Conservation (phyloP, 257 asterid genomes). For the Solanum clarkiae region DNA sequence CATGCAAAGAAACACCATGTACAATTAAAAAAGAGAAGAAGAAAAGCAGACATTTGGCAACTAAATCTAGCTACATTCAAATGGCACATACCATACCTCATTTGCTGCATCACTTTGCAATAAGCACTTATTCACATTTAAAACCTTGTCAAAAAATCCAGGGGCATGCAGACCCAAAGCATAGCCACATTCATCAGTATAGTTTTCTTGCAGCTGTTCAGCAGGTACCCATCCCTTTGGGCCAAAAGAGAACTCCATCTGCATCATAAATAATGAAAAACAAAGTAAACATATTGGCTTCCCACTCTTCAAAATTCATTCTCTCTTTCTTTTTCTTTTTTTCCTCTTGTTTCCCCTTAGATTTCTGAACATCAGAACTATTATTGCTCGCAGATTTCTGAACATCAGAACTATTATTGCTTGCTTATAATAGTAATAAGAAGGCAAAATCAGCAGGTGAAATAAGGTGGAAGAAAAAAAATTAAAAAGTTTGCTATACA, state of each 20-base stretch:
- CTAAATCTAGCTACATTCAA: not conserved
- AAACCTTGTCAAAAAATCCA: conserved; percentile 88
- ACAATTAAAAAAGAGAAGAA: not conserved
- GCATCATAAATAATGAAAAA: conserved; percentile 8
- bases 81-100: conserved; percentile 28
- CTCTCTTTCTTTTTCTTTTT: not conserved
- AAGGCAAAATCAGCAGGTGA: not conserved
- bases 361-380: not conserved
- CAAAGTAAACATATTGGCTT: not conserved
- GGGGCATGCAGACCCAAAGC: conserved; percentile 97
- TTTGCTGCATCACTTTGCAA: conserved; percentile 80
- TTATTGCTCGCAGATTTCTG: not conserved
- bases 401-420: not conserved
- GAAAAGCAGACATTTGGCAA: not conserved
- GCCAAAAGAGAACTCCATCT: conserved; percentile 98
- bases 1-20: not conserved
- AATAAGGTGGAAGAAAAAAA: not conserved
- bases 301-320: not conserved
- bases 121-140: conserved; percentile 65
- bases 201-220: conserved; percentile 41
- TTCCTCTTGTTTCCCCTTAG: not conserved
- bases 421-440: not conserved
- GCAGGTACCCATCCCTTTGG: conserved; percentile 73
- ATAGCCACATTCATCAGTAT: conserved; percentile 27
- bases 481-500: not conserved